Evolutionary conservation across 257 asterid species (phyloP).

Genomic region (Cynanchum wilfordii): DNA sequence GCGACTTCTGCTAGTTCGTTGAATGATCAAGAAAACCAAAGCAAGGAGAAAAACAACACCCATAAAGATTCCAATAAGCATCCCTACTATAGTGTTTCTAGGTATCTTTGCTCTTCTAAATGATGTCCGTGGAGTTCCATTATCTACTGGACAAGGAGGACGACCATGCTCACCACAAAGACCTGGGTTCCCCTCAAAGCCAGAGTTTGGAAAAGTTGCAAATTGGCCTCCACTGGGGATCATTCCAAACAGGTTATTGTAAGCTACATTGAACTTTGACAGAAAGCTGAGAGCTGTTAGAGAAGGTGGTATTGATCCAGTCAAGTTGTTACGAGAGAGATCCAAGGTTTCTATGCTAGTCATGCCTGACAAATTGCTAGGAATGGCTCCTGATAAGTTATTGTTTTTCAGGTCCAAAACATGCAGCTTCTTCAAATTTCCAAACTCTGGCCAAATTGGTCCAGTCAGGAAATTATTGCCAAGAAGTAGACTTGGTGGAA

Average conservation of each 20-base stretch:
- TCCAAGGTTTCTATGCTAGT: conserved; percentile 58
- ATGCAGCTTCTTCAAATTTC: conserved; percentile 54
- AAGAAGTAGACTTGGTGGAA: conserved; percentile 65
- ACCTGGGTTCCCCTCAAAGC: conserved; percentile 62
- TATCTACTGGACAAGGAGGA: conserved; percentile 26
- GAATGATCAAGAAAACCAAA: conserved; percentile 32
- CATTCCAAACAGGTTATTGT: conserved; percentile 52
- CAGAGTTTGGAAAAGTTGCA: conserved; percentile 43
- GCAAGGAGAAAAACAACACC: conserved; percentile 45
- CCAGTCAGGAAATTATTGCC: conserved; percentile 64
- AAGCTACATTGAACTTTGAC: conserved; percentile 56
- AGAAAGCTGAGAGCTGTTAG: conserved; percentile 47
- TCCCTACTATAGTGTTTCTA: conserved; percentile 33
- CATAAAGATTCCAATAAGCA: conserved; percentile 52
- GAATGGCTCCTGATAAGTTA: conserved; percentile 58
- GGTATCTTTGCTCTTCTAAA: conserved; percentile 21
- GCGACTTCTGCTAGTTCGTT: conserved; percentile 24
- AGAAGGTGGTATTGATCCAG: conserved; percentile 60
- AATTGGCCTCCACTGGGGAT: conserved; percentile 66
- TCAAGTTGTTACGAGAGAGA: conserved; percentile 57
- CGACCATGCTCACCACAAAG: conserved; percentile 54
- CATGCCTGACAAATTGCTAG: conserved; percentile 52
- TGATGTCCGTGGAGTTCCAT: conserved; percentile 20
- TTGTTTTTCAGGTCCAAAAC: conserved; percentile 61
- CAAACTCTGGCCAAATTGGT: conserved; percentile 67